A percentile compares a stretch with the other conserved stretches of the same genome.
Evolutionary conservation across 1,284 basidiomycete species (phyloP).

Genomic region (Marasmius oreades): DNA sequence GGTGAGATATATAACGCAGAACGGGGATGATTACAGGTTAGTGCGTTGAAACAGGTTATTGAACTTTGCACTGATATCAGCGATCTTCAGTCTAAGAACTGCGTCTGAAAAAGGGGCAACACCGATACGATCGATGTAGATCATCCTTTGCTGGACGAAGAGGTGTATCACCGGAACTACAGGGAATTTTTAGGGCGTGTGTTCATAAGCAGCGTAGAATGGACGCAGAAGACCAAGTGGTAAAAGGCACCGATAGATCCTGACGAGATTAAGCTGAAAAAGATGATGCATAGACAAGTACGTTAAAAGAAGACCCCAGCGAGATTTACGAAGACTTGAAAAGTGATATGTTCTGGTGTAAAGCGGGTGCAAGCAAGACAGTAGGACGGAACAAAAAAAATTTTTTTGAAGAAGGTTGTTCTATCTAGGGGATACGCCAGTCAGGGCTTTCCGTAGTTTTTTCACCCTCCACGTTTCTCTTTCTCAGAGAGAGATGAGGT

Average conservation of each 20-base stretch:
- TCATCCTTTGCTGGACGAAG: neutral
- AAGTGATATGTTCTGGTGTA: too few relatives aligned
- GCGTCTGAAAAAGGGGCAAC: constrained; percentile 17
- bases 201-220: neutral
- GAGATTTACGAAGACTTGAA: too few relatives aligned
- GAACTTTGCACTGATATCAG: neutral
- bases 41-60: constrained; percentile 13
- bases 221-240: too few relatives aligned
- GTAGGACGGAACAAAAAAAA: too few relatives aligned
- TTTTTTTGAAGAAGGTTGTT: too few relatives aligned
- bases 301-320: too few relatives aligned
- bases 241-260: too few relatives aligned
- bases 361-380: too few relatives aligned
- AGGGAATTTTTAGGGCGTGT: neutral
- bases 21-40: constrained; percentile 94
- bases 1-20: constrained; percentile 93
- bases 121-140: constrained; percentile 12
- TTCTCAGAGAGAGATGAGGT: neutral
- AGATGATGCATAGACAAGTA: too few relatives aligned
- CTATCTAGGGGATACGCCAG: neutral
- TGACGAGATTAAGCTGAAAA: too few relatives aligned
- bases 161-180: neutral
- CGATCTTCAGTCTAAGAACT: constrained; percentile 12
- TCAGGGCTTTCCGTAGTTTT: constrained; percentile 1
- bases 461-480: neutral